Percentiles rank a stretch among this genome's conserved stretches.
Evolutionary conservation across 2,329 filamentous ascomycete species (phyloP).

Genomic region (Pseudocercospora pini-densiflorae): DNA sequence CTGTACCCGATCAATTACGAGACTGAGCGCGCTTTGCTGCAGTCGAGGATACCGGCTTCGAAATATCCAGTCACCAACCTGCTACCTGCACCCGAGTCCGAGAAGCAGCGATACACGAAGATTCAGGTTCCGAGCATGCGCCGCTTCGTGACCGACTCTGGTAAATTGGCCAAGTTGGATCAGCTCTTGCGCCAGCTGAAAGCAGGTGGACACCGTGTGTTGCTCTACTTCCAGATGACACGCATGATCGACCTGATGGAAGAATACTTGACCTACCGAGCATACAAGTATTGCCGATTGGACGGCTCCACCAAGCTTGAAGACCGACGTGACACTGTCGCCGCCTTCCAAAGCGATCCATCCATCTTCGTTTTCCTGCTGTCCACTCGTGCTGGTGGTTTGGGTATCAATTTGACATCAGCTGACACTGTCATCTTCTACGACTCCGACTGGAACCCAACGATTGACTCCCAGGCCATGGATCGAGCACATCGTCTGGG

Average conservation of each 20-base stretch:
- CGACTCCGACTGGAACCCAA: constrained; percentile 99
- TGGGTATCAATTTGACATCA: constrained; percentile 95
- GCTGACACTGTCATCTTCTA: constrained; percentile 99
- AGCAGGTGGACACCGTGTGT: constrained; percentile 86
- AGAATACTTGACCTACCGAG: constrained; percentile 97
- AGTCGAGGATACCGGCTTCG: constrained; percentile 69
- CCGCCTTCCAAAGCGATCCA: constrained; percentile 91
- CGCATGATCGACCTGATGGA: constrained; percentile 99
- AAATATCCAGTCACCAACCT: constrained; percentile 67
- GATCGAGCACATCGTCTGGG: constrained; percentile 97
- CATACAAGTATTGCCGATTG: constrained; percentile 97
- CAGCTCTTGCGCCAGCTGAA: constrained; percentile 87
- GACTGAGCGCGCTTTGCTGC: constrained; percentile 76
- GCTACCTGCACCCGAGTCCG: constrained; percentile 77
- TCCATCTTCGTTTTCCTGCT: constrained; percentile 98
- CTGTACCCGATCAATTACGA: constrained; percentile 68
- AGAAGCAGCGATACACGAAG: constrained; percentile 84
- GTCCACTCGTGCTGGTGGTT: constrained; percentile 92
- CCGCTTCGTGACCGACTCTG: constrained; percentile 95
- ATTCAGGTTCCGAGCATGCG: constrained; percentile 95
- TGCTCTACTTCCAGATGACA: constrained; percentile 99
- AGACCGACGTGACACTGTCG: constrained; percentile 92
- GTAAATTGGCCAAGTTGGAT: constrained; percentile 92
- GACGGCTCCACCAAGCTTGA: constrained; percentile 98
- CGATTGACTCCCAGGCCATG: constrained; percentile 98